phyloP scores from a whole-genome alignment of 495 filamentous ascomycete species.

The Podospora bellae-mahoneyi region DNA sequence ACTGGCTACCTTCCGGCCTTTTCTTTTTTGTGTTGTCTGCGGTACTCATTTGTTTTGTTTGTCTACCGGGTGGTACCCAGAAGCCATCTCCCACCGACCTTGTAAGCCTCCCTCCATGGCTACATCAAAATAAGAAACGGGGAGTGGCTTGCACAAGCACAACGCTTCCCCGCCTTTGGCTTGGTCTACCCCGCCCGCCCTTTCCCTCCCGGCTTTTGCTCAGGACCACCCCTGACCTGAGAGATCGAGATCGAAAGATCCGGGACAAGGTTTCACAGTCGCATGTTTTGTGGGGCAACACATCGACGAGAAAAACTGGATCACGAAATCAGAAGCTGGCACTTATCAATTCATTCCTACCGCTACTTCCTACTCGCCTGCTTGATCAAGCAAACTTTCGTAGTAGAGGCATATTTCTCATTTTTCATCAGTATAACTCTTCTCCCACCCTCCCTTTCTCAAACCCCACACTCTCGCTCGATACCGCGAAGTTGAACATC shows the following conservation, averaged over 20 bases:
- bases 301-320: neutral
- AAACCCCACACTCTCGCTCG: neutral
- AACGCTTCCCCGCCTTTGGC: neutral
- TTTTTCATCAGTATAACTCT: neutral
- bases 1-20: too few species aligned
- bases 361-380: neutral
- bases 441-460: neutral
- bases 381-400: neutral
- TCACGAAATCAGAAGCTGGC: neutral
- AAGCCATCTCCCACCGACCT: too few species aligned
- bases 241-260: neutral
- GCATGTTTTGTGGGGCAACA: neutral
- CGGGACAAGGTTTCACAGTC: neutral
- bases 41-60: too few species aligned
- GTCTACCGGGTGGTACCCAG: too few species aligned
- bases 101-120: too few species aligned
- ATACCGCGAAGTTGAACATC: neutral
- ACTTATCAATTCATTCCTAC: slow-evolving; percentile 6
- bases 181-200: neutral
- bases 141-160: neutral
- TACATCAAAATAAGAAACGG: neutral
- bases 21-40: too few species aligned
- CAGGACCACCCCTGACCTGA: neutral
- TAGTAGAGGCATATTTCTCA: neutral
- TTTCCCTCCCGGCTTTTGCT: neutral